A percentile compares a stretch with the other conserved stretches of the same genome.
Evolutionary conservation across 2,329 filamentous ascomycete genomes (phyloP).

Genomic region (Annulohypoxylon truncatum): DNA sequence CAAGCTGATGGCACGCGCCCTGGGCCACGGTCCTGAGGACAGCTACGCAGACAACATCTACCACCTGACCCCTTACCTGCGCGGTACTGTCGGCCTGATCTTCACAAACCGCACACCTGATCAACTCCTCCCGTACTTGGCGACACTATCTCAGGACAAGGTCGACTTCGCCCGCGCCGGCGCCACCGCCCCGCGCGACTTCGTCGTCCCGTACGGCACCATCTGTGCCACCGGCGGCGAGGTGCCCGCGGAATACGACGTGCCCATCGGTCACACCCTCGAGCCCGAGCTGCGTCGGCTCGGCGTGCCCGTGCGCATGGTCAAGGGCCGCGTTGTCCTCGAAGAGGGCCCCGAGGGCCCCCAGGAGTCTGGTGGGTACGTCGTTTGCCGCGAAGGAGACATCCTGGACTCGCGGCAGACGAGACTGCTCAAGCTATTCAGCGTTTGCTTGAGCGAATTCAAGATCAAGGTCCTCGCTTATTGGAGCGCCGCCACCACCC

Average conservation of each 20-base stretch:
- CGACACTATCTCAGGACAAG: conserved; percentile 67
- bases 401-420: conserved; percentile 91
- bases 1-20: conserved; percentile 97
- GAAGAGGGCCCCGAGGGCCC: conserved; percentile 60
- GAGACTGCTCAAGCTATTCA: conserved; percentile 91
- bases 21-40: conserved; percentile 81
- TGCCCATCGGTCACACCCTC: conserved; percentile 86
- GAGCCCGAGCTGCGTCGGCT: conserved; percentile 92
- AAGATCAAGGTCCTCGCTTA: conserved; percentile 81
- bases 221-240: conserved; percentile 86
- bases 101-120: conserved; percentile 83
- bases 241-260: conserved; percentile 81
- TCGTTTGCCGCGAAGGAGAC: conserved; percentile 87
- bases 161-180: conserved; percentile 94
- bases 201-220: conserved; percentile 84
- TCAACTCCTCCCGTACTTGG: conserved; percentile 78
- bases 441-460: conserved; percentile 91
- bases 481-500: conserved; percentile 69
- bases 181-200: conserved; percentile 76
- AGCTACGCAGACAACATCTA: conserved; percentile 84
- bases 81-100: conserved; percentile 87
- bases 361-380: conserved; percentile 68
- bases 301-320: conserved; percentile 88
- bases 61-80: conserved; percentile 74
- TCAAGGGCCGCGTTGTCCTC: conserved; percentile 87